Conservation (phyloP, 2,329 filamentous ascomycete species). For the Microdochium trichocladiopsis region DNA sequence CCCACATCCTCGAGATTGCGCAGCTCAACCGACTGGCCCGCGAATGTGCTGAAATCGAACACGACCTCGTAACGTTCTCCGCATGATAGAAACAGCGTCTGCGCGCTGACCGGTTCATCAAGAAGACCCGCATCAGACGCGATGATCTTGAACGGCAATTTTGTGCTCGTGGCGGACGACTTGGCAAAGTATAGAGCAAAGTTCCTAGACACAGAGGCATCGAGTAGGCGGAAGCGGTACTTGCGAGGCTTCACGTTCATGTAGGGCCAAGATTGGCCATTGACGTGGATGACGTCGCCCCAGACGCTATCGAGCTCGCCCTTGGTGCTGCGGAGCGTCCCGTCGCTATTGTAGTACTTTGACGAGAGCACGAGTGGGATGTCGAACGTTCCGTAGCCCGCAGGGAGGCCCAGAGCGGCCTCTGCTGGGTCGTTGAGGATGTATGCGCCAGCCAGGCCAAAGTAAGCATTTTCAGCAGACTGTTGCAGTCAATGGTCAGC, state of each 20-base stretch:
- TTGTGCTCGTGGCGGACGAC: constrained; percentile 17
- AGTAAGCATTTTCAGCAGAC: constrained; percentile 48
- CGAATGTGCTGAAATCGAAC: constrained; percentile 43
- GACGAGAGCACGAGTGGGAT: constrained; percentile 41
- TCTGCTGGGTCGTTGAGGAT: constrained; percentile 44
- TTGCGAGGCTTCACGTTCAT: constrained; percentile 50
- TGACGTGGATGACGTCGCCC: constrained; percentile 52
- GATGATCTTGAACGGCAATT: constrained; percentile 43
- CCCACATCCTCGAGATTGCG: constrained; percentile 22
- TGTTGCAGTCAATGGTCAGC: constrained; percentile 2
- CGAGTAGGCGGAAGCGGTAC: constrained; percentile 48
- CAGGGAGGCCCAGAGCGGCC: constrained; percentile 38
- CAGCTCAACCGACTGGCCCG: constrained; percentile 38
- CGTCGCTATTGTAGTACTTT: constrained; percentile 44
- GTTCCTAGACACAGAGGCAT: constrained; percentile 39
- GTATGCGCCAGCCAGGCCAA: constrained; percentile 49
- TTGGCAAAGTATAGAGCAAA: constrained; percentile 39
- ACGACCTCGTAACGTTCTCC: constrained; percentile 53
- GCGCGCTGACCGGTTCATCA: constrained; percentile 30
- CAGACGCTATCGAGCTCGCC: constrained; percentile 39
- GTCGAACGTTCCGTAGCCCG: constrained; percentile 41
- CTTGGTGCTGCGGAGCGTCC: constrained; percentile 38
- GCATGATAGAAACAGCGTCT: constrained; percentile 39
- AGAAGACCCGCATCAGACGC: constrained; percentile 47
- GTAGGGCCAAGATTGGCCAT: constrained; percentile 53